Evolutionary conservation across 2,329 filamentous ascomycete species (phyloP).

Genomic region (Fusarium humuli): DNA sequence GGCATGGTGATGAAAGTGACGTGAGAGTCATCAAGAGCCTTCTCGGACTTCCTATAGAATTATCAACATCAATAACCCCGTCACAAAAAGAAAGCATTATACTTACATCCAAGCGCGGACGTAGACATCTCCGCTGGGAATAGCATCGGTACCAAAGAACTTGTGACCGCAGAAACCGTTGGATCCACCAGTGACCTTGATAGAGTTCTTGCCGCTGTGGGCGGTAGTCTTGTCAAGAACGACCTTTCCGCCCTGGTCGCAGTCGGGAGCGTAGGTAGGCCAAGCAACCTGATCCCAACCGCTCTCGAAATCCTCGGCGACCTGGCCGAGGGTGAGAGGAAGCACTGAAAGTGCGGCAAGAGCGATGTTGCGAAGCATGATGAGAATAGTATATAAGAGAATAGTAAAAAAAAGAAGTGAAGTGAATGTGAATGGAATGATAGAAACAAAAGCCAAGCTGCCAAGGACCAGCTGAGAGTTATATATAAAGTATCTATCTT

Average conservation of each 20-base stretch:
- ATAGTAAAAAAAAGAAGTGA: conserved; percentile 6
- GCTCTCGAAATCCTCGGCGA: conserved; percentile 67
- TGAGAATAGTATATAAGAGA: neutral
- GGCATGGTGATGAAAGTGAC: conserved; percentile 74
- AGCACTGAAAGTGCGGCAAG: conserved; percentile 59
- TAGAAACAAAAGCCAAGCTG: conserved; percentile 4
- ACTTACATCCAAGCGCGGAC: conserved; percentile 67
- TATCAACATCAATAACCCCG: no score
- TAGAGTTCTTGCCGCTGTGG: conserved; percentile 67
- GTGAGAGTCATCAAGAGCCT: conserved; percentile 68
- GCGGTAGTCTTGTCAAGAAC: conserved; percentile 67
- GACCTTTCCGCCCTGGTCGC: conserved; percentile 69
- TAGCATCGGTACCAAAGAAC: conserved; percentile 68
- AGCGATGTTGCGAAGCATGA: conserved; percentile 54
- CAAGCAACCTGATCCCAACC: conserved; percentile 69
- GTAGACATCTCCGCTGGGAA: conserved; percentile 68
- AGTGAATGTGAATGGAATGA: conserved; percentile 7
- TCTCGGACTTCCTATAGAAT: conserved; percentile 62
- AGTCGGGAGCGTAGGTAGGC: conserved; percentile 69
- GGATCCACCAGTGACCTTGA: conserved; percentile 61
- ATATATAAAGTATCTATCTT: conserved; percentile 4
- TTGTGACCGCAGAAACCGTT: conserved; percentile 69
- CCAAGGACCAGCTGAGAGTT: conserved; percentile 13
- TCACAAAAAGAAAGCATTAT: no score
- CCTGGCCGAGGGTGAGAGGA: conserved; percentile 62